phyloP scores from a whole-genome alignment of 768 basidiomycete genomes.

The Xanthoconium stramineum region DNA sequence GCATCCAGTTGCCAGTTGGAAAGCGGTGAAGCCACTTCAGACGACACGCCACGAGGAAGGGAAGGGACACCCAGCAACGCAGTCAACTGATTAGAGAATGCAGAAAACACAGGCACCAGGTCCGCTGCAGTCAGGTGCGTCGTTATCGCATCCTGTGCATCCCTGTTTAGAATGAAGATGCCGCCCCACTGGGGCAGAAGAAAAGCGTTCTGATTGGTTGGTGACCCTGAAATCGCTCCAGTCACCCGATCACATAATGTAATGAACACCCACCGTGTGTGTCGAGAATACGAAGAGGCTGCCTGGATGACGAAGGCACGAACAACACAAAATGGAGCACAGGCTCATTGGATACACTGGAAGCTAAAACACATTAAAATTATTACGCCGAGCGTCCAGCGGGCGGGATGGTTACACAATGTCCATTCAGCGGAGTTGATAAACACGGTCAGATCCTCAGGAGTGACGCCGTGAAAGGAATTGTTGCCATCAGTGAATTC shows the following conservation, averaged over 20 bases:
- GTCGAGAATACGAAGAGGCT: constrained; percentile 68
- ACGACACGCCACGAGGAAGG: constrained; percentile 47
- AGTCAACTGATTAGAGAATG: constrained; percentile 70
- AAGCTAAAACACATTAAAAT: constrained; percentile 51
- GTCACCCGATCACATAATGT: constrained; percentile 6
- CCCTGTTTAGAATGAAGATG: constrained; percentile 72
- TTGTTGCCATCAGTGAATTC: constrained; percentile 32
- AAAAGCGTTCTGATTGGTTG: constrained; percentile 63
- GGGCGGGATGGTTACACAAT: constrained; percentile 54
- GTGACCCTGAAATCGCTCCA: constrained; percentile 37
- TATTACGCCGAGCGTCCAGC: neutral
- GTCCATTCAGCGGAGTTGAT: constrained; percentile 97
- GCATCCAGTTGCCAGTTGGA: constrained; percentile 82
- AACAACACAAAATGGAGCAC: constrained; percentile 92
- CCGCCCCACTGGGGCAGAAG: constrained; percentile 94
- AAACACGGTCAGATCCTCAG: constrained; percentile 88
- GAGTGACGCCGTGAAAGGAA: constrained; percentile 55
- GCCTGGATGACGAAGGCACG: constrained; percentile 65
- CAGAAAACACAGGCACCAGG: constrained; percentile 53
- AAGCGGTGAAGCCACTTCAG: constrained; percentile 31
- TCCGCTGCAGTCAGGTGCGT: constrained; percentile 35
- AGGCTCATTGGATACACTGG: constrained; percentile 88
- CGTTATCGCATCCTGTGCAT: constrained; percentile 22
- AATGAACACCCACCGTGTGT: constrained; percentile 40
- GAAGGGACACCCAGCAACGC: constrained; percentile 78